Evolutionary conservation across 163 green algal genomes (phyloP), one percentile per base, ranked within the genome.

Genomic region (Chloroidium sp.): DNA sequence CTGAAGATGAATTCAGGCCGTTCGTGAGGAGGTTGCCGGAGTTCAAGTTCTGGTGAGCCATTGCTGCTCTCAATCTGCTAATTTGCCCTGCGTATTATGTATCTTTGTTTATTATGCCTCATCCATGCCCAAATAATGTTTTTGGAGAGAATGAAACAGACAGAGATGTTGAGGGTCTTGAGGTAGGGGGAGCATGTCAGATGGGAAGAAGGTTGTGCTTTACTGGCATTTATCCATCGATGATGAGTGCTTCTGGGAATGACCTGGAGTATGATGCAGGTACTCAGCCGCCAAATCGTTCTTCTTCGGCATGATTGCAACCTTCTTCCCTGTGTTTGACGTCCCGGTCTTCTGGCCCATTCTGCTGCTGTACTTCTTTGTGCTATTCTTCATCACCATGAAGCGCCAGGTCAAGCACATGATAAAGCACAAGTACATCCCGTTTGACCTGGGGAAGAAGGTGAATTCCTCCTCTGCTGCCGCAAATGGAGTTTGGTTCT

Each of bases 321-420:
- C 97, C 0, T 97, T 99, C 81, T 98, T 99, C 84, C 87, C 89
- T 0, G 83, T 97, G 57, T 97, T 98, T 84, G 95, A 99, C 79
- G 92, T 99, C 14, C 96, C 96, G 3, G 96, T 99, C 1, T 99
- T 99, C 85, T 99, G 97, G 97, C 96, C 96, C 62, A 98, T 99
- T 80, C 90, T 99, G 72, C 84, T 99, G 60, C 79, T 99, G 57
- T 99, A 99, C 85, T 99, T 91, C 91, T 81, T 98, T 62, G 89
- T 96, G 69, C 90, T 99, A 6, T 97, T 99, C 82, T 92, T 93
- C 62, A 90, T 98, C 3, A 99, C 96, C 2, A 98, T 99, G 97
- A 98, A 98, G 88, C 87, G 93, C 69, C 96, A 99, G 84, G 98
- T 99, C 81, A 90, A 90, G 85, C 96, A 99, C 89, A 99, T 99